Conservation (phyloP, 805 yeast genomes). For the Kodamaea hsintzibuensis region DNA sequence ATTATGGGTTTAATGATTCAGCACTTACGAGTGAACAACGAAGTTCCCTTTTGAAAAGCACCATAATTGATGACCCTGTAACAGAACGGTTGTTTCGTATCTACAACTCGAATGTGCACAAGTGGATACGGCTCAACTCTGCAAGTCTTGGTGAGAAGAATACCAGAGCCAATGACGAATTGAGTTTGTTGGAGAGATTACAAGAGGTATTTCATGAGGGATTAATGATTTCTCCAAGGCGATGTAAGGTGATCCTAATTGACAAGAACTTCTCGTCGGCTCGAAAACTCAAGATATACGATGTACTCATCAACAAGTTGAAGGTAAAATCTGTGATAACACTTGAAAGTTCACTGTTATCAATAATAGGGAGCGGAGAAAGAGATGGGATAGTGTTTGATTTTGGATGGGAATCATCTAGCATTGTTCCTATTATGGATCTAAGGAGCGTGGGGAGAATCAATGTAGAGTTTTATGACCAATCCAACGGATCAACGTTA, state of each 20-base stretch:
- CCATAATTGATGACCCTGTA: neutral
- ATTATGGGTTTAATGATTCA: slow-evolving; percentile 20
- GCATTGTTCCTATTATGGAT: slow-evolving; percentile 23
- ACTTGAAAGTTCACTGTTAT: slow-evolving; percentile 19
- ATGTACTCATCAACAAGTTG: slow-evolving; percentile 22
- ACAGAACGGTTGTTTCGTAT: slow-evolving; percentile 9
- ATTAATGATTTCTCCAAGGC: slow-evolving; percentile 19
- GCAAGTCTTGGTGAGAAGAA: neutral
- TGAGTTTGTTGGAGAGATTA: slow-evolving; percentile 8
- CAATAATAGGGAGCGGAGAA: slow-evolving; percentile 21
- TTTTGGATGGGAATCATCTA: slow-evolving; percentile 27
- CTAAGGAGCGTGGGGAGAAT: slow-evolving; percentile 16
- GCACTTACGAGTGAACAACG: slow-evolving; percentile 20
- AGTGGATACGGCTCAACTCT: slow-evolving; percentile 11
- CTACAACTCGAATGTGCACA: slow-evolving; percentile 12
- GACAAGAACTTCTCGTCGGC: slow-evolving; percentile 17
- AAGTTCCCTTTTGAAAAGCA: slow-evolving; percentile 1
- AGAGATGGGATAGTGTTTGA: slow-evolving; percentile 30
- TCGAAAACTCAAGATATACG: slow-evolving; percentile 18
- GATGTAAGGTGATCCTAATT: slow-evolving; percentile 23
- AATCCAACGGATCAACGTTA: slow-evolving; percentile 17
- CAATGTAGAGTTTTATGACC: neutral
- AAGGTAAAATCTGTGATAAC: slow-evolving; percentile 26
- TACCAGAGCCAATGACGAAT: neutral
- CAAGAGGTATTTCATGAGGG: slow-evolving; percentile 14